phyloP scores from a whole-genome alignment of 2,329 filamentous ascomycete species.

The Xylariaceae sp. region DNA sequence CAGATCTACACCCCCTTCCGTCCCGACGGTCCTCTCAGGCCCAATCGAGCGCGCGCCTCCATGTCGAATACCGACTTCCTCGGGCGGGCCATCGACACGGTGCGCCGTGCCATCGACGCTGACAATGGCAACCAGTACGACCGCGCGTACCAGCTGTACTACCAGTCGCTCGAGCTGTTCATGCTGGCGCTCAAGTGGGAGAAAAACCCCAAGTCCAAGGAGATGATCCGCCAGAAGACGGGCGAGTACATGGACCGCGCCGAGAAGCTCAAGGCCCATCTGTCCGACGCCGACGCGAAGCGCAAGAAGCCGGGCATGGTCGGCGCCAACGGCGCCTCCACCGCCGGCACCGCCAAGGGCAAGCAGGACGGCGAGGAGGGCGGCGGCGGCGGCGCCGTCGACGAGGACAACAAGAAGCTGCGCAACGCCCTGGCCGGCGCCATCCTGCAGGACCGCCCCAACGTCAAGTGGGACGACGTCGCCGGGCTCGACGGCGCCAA shows the following conservation, averaged over 20 bases:
- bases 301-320: conserved; percentile 64
- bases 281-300: conserved; percentile 66
- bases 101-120: conserved; percentile 94
- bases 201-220: conserved; percentile 95
- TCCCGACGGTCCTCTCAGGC: no score
- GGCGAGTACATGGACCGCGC: conserved; percentile 97
- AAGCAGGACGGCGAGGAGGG: conserved; percentile 47
- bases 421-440: conserved; percentile 84
- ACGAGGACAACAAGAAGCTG: conserved; percentile 93
- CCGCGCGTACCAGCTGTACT: conserved; percentile 93
- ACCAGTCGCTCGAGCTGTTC: conserved; percentile 91
- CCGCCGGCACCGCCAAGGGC: conserved; percentile 54
- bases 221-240: conserved; percentile 93
- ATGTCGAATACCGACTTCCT: conserved; percentile 98
- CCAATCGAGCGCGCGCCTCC: conserved; percentile 23
- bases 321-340: conserved; percentile 62
- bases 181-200: conserved; percentile 99
- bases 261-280: conserved; percentile 91
- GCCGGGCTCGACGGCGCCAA: conserved; percentile 91
- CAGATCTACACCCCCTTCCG: no score
- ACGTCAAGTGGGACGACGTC: conserved; percentile 97
- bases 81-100: conserved; percentile 89
- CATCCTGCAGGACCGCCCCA: conserved; percentile 90
- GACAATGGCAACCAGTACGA: conserved; percentile 96
- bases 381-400: conserved; percentile 50